Evolutionary conservation across 768 basidiomycete species (phyloP), one percentile per base, ranked within the genome.

Genomic region (Gloeopeniophorella convolvens): DNA sequence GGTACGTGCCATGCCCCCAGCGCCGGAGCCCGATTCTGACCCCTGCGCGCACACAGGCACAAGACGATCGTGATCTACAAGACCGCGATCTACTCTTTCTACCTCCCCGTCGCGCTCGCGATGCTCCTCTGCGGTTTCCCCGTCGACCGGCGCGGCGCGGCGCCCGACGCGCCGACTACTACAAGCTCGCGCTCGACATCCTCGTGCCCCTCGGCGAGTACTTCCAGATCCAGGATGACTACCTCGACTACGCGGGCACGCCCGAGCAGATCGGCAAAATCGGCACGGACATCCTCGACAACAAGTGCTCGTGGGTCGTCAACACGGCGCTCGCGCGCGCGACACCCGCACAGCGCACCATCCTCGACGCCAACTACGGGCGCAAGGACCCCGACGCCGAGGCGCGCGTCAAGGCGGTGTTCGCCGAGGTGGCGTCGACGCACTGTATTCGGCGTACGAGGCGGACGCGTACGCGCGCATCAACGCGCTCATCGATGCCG

Each of bases 181-280:
- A 89, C 73, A 77, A 82, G 35, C 65, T 80, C 56, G 86, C 94
- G 0, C 72, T 79, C 31, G 76, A 79, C 37, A 93, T 99, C 65
- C 79, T 98, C 34, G 70, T 98, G 47, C 89, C 89, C 4, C 77
- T 98, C 49, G 95, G 95, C 41, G 93, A 96, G 68, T 99, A 98
- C 71, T 98, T 98, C 82, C 95, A 99, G 69, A 77, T 95, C 51
- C 95, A 99, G 68, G 95, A 98, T 65, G 95, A 98, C 69, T 97
- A 84, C 69, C 80, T 98, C 60, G 96, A 99, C 68, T 96, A 81
- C 65, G 83, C 87, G 16, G 92, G 85, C 4, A 79, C 88, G 7
- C 90, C 92, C 0, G 92, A 93, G 68, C 77, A 86, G 59, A 86
- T 97, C 44, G 95, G 95, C 40, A 98, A 99, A 72, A 82, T 99